A percentile compares a stretch with the other conserved stretches of the same genome.
These are phyloP conservation scores for Silene latifolia DNA, from an alignment of 148 eudicot species.

Conservation along the genomic window DNA sequence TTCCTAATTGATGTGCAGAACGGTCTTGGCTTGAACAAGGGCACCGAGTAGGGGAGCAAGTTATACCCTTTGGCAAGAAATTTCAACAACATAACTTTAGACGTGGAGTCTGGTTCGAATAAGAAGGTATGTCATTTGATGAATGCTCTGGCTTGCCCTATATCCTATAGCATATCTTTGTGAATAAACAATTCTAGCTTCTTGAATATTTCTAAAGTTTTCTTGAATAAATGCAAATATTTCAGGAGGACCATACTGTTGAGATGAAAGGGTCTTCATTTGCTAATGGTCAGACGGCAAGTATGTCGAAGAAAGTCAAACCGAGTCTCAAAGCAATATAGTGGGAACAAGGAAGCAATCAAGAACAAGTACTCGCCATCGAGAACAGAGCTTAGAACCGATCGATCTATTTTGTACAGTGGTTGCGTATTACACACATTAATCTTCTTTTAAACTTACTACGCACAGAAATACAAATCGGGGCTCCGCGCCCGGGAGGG, in stretches of 20 bases:
- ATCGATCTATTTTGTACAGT: too few relatives aligned
- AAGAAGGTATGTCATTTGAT: conserved; percentile 18
- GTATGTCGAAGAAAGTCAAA: conserved; percentile 41
- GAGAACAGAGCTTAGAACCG: conserved; percentile 78
- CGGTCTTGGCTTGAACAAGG: conserved; percentile 91
- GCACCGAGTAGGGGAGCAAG: conserved; percentile 74
- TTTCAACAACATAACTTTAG: conserved; percentile 52
- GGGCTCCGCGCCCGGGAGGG: too few relatives aligned
- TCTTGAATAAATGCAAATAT: not conserved
- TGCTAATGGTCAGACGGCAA: conserved; percentile 36
- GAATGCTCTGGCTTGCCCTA: not conserved
- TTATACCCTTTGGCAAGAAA: conserved; percentile 89
- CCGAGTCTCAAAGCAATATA: conserved; percentile 48
- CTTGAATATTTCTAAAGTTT: not conserved
- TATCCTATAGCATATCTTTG: not conserved
- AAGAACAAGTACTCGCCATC: conserved; percentile 68
- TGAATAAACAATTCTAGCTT: not conserved
- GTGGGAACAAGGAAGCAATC: conserved; percentile 62
- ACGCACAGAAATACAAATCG: too few relatives aligned
- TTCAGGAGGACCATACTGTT: conserved; percentile 38
- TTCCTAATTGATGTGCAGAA: conserved; percentile 37
- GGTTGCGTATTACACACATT: too few relatives aligned
- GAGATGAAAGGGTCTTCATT: conserved; percentile 49
- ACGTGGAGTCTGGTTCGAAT: conserved; percentile 57
- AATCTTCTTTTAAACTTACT: too few relatives aligned